These are phyloP conservation scores for Hippophae gyantsensis DNA, from an alignment of 306 rosid genomes.

Conservation along the genomic window DNA sequence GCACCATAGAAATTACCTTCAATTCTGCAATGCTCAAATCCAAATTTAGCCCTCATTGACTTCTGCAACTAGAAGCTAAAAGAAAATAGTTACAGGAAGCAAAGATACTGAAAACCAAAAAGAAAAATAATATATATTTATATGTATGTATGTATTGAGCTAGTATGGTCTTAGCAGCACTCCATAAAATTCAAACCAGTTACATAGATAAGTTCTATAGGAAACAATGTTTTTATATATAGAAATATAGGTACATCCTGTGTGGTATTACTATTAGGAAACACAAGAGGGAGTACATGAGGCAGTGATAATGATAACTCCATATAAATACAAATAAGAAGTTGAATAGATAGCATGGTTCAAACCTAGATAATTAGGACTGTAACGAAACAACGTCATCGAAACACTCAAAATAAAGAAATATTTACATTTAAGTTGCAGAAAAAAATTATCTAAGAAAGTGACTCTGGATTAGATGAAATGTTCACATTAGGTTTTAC, in stretches of 20 bases:
- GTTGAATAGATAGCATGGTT: conserved; percentile 18
- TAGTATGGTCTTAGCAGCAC: background rate
- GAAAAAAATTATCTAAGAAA: conserved; percentile 27
- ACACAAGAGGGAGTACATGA: conserved; percentile 13
- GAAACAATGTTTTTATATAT: background rate
- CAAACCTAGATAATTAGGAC: conserved; percentile 16
- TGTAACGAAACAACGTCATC: conserved; percentile 29
- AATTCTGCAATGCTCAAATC: conserved; percentile 10
- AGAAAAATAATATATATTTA: background rate
- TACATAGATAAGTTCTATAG: background rate
- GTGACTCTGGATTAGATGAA: conserved; percentile 40
- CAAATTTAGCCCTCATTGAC: conserved; percentile 12
- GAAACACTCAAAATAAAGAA: conserved; percentile 26
- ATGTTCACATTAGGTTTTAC: conserved; percentile 64
- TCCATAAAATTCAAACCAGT: background rate
- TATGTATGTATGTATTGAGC: background rate
- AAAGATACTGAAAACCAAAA: background rate
- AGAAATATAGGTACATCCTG: too few relatives aligned
- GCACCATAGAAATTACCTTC: conserved; percentile 1
- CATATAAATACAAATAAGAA: conserved; percentile 2
- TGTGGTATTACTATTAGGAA: too few relatives aligned
- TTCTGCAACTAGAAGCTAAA: conserved; percentile 26
- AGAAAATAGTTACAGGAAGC: conserved; percentile 11
- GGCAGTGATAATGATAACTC: conserved; percentile 10
- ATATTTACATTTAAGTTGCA: conserved; percentile 26